Percentiles rank a stretch among this genome's conserved stretches.
Conservation (phyloP, 164 flowering plant genomes). For the Amborella trichopoda region DNA sequence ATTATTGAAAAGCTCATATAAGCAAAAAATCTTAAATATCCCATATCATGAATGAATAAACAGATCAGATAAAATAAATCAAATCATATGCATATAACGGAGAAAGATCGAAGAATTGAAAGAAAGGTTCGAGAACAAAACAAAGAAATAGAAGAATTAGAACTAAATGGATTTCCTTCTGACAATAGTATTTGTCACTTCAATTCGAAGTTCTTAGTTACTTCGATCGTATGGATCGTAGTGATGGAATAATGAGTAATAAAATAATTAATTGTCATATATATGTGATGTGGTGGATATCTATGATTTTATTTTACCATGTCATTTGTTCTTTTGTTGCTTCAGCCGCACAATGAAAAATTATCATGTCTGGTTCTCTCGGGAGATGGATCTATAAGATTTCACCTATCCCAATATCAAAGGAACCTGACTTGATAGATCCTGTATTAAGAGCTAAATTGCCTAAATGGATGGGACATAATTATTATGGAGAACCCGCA, state of each 20-base stretch:
- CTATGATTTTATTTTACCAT: neutral
- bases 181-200: too few relatives aligned
- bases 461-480: constrained; percentile 6
- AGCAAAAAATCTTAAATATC: too few relatives aligned
- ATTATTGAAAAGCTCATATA: constrained; percentile 1
- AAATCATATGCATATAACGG: too few relatives aligned
- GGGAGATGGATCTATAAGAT: constrained; percentile 7
- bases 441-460: constrained; percentile 8
- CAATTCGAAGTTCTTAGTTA: too few relatives aligned
- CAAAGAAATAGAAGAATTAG: too few relatives aligned
- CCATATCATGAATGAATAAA: neutral
- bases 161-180: too few relatives aligned
- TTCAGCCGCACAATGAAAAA: constrained; percentile 3
- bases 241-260: too few relatives aligned
- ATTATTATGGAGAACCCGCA: constrained; percentile 4
- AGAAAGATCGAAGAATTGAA: too few relatives aligned
- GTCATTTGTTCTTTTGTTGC: neutral
- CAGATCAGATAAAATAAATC: too few relatives aligned
- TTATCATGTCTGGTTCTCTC: constrained; percentile 4
- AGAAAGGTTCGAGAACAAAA: too few relatives aligned
- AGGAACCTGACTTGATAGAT: constrained; percentile 7
- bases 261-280: too few relatives aligned
- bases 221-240: too few relatives aligned
- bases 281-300: neutral
- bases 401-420: constrained; percentile 7